Conservation (phyloP, 2,329 filamentous ascomycete genomes). For the Hymenotorrendiella dingleyae region DNA sequence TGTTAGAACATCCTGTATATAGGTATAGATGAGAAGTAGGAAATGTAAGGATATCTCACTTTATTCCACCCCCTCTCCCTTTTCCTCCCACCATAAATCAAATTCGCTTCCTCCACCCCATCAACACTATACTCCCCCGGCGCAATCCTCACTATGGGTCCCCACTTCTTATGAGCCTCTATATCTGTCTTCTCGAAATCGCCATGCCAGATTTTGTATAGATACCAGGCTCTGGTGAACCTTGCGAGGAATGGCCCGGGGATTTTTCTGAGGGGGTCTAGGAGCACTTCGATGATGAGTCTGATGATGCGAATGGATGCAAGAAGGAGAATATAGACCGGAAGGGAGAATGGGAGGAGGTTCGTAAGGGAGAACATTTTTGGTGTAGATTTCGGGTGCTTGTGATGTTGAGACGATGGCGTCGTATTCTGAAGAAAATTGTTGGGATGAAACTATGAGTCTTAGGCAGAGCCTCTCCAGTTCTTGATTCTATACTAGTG, state of each 20-base stretch:
- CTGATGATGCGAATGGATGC: no score
- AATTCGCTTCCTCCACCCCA: conserved; percentile 35
- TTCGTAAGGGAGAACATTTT: no score
- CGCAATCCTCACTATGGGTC: conserved; percentile 39
- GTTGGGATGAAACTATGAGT: no score
- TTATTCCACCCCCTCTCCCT: conserved; percentile 33
- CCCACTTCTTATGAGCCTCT: conserved; percentile 35
- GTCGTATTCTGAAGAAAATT: no score
- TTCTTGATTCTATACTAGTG: no score
- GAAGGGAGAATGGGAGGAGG: no score
- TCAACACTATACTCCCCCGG: conserved; percentile 42
- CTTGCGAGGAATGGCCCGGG: conserved; percentile 41
- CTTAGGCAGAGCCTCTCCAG: no score
- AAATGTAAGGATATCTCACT: conserved; percentile 17
- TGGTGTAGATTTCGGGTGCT: no score
- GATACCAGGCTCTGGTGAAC: conserved; percentile 40
- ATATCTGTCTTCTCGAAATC: conserved; percentile 36
- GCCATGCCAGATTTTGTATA: conserved; percentile 32
- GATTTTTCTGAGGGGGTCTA: conserved; percentile 33
- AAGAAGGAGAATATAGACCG: no score
- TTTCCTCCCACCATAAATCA: conserved; percentile 33
- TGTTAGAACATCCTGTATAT: no score
- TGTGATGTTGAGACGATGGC: no score
- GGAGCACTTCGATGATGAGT: no score
- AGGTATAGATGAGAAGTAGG: background rate